phyloP scores from a whole-genome alignment of 257 asterid genomes.

The Cinchona pubescens region DNA sequence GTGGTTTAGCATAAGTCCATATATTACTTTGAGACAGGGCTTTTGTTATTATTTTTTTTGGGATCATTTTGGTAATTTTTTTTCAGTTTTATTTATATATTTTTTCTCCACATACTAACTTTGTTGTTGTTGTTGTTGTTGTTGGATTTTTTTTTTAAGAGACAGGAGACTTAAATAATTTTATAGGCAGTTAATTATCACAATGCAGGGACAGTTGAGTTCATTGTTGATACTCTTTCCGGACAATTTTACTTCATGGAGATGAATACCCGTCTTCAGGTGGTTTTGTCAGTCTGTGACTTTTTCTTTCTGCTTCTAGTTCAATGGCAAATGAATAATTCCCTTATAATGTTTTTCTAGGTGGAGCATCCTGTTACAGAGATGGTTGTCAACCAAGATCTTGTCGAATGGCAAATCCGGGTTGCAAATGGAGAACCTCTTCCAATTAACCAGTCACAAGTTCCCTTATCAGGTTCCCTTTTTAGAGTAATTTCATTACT shows the following conservation, averaged over 20 bases:
- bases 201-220: conserved; percentile 97
- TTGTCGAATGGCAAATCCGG: conserved; percentile 98
- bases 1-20: background rate
- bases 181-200: conserved; percentile 86
- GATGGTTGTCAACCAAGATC: conserved; percentile 99
- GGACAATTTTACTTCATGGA: conserved; percentile 96
- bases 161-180: no score
- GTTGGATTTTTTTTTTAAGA: conserved; percentile 26
- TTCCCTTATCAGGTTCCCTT: conserved; percentile 75
- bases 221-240: conserved; percentile 81
- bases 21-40: background rate
- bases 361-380: conserved; percentile 99
- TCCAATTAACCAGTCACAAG: conserved; percentile 76
- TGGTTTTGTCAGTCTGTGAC: conserved; percentile 29
- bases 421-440: conserved; percentile 96
- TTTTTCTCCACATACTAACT: conserved; percentile 13
- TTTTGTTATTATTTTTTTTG: background rate
- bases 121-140: background rate
- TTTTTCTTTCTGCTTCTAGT: conserved; percentile 17
- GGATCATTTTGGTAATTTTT: background rate
- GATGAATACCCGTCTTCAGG: conserved; percentile 99
- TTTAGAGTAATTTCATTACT: background rate
- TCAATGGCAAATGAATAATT: conserved; percentile 21
- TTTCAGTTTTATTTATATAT: background rate
- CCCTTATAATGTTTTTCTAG: conserved; percentile 34